phyloP scores from a whole-genome alignment of 78 protist genomes.

The Dictyostelium discoideum region dicty_2.7 NC_007088.5:6631001-6631500 shows the following conservation, averaged over 20 bases:
- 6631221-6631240: slow-evolving; percentile 57
- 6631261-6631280: slow-evolving; percentile 54
- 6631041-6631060: slow-evolving; percentile 15
- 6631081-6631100: neutral
- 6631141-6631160: slow-evolving; percentile 36
- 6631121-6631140: neutral
- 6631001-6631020: neutral
- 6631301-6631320: slow-evolving; percentile 1
- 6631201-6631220: slow-evolving; percentile 36
- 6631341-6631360: slow-evolving; percentile 20
- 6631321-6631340: slow-evolving; percentile 32
- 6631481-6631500: neutral
- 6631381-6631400: slow-evolving; percentile 63
- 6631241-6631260: slow-evolving; percentile 32
- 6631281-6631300: slow-evolving; percentile 42
- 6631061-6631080: neutral
- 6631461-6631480: neutral
- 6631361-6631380: slow-evolving; percentile 47
- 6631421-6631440: slow-evolving; percentile 41
- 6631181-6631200: slow-evolving; percentile 45
- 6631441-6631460: neutral
- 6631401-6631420: slow-evolving; percentile 58
- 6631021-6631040: neutral
- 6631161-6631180: slow-evolving; percentile 79
- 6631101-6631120: neutral